Base-by-base conservation (phyloP, 2,329 filamentous ascomycete genomes). In the Pestalotiopsis sp. region DNA sequence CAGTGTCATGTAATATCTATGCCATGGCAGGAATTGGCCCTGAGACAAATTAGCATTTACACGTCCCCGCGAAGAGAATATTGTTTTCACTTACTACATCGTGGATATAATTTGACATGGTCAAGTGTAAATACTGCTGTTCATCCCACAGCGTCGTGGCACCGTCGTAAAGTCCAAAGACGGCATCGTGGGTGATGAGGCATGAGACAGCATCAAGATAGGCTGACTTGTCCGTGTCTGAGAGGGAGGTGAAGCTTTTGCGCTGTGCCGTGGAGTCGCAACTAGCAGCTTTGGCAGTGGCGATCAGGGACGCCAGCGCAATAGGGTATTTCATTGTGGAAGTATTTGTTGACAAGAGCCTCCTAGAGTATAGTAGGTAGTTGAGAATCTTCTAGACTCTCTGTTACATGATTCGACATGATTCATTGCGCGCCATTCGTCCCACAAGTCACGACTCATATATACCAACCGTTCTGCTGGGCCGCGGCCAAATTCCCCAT, bases 11-110 rank as follows among this genome's bases (percentile, higher is more conserved):
- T 69, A 63, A 52, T 72, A 72, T 57, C 71, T 67, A 25, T 71
- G 71, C 57, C 68, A 71, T 6, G 71, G 71, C 2, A 72, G 65
- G 60, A 72, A 72, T 59, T 65, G 81, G 65, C 2, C 80, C 64
- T 65, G 20, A 6, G n/a, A 31, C 7, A 13, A 3, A 27, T 64
- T 4, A 64, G 39, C 20, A 17, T 4, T 20, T 52, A 9, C 20
- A 2, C 6, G 36, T 7, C 7, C 31, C 9, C 9, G 31, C 31
- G 2, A 9, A 25, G 12, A 63, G 11, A 31, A 5, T 4, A 52
- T n/a, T n/a, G 11, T n/a, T 6, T 14, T 9, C 20, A 52, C 62
- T 3, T 52, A 64, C 62, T 13, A 67, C 65, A 38, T 41, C 57
- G 20, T 67, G 65, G 6, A 67, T 57, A 17, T 38, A 67, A 17